Base-by-base conservation (phyloP, 108 stramenopile genomes). In the Skeletonema grethae region DNA sequence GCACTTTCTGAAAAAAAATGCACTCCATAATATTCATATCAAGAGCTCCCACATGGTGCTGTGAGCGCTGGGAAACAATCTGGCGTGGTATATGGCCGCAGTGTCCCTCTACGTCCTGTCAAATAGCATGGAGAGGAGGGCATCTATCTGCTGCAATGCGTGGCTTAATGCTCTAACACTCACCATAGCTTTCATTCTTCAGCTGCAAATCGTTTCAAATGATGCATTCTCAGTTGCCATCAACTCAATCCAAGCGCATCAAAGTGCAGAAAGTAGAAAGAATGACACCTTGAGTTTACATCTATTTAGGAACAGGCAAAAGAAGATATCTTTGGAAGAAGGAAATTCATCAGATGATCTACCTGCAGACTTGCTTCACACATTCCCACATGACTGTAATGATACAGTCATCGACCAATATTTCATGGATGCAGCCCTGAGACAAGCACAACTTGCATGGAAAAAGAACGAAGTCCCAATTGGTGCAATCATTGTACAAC, bases 401-500 rank as follows among this genome's bases (percentile, higher is more conserved):
- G 57, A 65, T 32, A 46, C 32, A 4, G 25, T 38, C 7, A 63
- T 87, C 22, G 77, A 92, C 66, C 35, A 82, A 25, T 69, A 82
- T 63, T 91, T 95, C 61, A 92, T 95, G 93, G 79, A 67, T 10
- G 7, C 82, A 69, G 93, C 93, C 18, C 41, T 95, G 29, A 30
- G 75, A 20, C 79, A 95, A 76, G 90, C 89, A 8, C 68, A 74
- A 39, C 16, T 66, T 41, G 93, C 90, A 11, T 75, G 60, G 29
- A 31, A 73, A 18, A 75, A 64, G 16, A 85, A 82, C 0, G 93
- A 95, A 80, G 93, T 95, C 8, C 93, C 93, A 2, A 90, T 95
- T 45, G 93, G 93, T 38, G 93, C 93, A 24, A 24, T 92, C 4
- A 63, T 95, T n/a, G 93, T 94, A 13, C 12, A 50, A 32, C 53